Conservation (phyloP, 2,329 filamentous ascomycete species). For the Penicillium sp. region DNA sequence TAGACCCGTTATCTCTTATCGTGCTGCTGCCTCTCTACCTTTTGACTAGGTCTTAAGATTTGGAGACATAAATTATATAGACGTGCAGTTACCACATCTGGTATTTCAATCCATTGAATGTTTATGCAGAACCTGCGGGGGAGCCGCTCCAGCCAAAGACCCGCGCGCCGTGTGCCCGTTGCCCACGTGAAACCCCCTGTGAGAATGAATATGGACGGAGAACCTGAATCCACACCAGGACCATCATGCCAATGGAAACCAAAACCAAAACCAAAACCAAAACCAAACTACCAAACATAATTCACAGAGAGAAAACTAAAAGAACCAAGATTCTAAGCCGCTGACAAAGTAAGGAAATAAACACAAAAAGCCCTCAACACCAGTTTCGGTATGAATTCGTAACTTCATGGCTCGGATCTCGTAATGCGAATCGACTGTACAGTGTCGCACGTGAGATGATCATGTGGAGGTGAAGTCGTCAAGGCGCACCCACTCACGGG, state of each 20-base stretch:
- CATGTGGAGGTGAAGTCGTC: slow-evolving; percentile 29
- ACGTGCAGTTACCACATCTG: neutral
- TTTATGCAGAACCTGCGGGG: neutral
- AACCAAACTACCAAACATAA: neutral
- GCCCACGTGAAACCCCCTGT: neutral
- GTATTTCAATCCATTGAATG: neutral
- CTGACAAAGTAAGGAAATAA: neutral
- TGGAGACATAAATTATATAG: neutral
- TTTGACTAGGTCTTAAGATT: neutral
- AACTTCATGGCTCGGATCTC: slow-evolving; percentile 23
- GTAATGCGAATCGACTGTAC: slow-evolving; percentile 8
- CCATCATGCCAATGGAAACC: neutral
- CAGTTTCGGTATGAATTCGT: slow-evolving; percentile 16
- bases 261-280: neutral
- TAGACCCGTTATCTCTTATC: slow-evolving; percentile 21
- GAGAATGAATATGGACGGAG: neutral
- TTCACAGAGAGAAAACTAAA: neutral
- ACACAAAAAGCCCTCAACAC: slow-evolving; percentile 5
- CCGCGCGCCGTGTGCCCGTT: slow-evolving; percentile 5
- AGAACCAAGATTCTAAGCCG: neutral
- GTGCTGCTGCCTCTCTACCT: neutral
- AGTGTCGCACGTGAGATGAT: slow-evolving; percentile 1
- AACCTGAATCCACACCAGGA: neutral
- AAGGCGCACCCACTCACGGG: slow-evolving; percentile 52
- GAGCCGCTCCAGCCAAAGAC: neutral